A percentile compares a stretch with the other conserved stretches of the same genome.
phyloP scores from a whole-genome alignment of 495 filamentous ascomycete genomes.

The Aspergillus affinis region DNA sequence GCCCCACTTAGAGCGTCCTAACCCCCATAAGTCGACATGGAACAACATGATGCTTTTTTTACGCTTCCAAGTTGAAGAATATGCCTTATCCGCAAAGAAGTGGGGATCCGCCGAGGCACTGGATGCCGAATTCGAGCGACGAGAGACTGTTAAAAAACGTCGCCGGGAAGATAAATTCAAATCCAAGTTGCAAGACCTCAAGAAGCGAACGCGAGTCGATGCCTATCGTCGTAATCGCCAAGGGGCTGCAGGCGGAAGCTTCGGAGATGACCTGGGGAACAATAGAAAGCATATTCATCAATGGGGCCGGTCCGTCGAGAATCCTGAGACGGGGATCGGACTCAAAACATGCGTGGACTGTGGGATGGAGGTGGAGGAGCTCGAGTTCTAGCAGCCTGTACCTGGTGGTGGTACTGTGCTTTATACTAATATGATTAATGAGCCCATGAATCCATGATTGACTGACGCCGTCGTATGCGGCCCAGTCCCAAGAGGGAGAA shows the following conservation, averaged over 20 bases:
- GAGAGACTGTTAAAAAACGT: constrained; percentile 79
- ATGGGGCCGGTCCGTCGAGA: constrained; percentile 80
- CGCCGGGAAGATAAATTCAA: constrained; percentile 92
- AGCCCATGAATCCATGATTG: too few relatives aligned
- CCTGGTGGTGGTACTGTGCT: too few relatives aligned
- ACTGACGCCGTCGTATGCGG: too few relatives aligned
- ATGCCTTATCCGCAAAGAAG: constrained; percentile 75
- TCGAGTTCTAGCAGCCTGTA: constrained; percentile 64
- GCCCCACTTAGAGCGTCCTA: constrained; percentile 83
- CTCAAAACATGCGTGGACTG: constrained; percentile 86
- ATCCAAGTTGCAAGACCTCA: constrained; percentile 80
- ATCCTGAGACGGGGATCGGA: constrained; percentile 72
- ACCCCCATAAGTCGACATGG: constrained; percentile 94
- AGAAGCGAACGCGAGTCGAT: constrained; percentile 90
- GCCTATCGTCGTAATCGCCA: constrained; percentile 71
- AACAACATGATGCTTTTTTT: constrained; percentile 98
- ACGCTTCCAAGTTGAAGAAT: constrained; percentile 90
- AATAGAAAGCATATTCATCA: constrained; percentile 82
- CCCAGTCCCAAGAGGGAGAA: too few relatives aligned
- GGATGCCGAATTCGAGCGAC: constrained; percentile 83
- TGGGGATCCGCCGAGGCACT: constrained; percentile 85
- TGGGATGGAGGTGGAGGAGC: constrained; percentile 95
- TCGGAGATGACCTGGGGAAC: constrained; percentile 71
- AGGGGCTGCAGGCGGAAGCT: constrained; percentile 57
- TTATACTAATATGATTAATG: too few relatives aligned